These are phyloP conservation scores for Leptosphaerulina australis DNA, from an alignment of 2,329 filamentous ascomycete species.

Conservation along the genomic window DNA sequence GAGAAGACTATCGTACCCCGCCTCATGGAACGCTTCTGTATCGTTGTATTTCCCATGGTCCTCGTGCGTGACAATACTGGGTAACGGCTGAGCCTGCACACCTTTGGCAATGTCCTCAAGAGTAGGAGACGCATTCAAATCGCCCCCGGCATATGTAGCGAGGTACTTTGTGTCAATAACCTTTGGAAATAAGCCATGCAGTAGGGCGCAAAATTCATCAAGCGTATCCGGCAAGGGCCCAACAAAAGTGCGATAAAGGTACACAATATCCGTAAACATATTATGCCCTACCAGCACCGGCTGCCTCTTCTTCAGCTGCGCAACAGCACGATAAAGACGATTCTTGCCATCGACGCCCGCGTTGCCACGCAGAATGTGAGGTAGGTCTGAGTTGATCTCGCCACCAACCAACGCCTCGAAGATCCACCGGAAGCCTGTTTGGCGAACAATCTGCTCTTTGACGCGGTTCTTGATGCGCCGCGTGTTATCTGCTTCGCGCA, in stretches of 20 bases:
- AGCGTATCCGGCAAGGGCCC: constrained; percentile 61
- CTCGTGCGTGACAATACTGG: constrained; percentile 47
- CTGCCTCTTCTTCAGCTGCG: constrained; percentile 53
- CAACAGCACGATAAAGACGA: constrained; percentile 50
- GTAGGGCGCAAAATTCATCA: constrained; percentile 57
- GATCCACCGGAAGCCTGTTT: constrained; percentile 58
- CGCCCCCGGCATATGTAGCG: constrained; percentile 61
- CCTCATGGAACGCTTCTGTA: constrained; percentile 60
- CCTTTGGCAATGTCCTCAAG: constrained; percentile 57
- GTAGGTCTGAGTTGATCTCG: constrained; percentile 47
- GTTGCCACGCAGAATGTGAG: constrained; percentile 44
- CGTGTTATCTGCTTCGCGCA: constrained; percentile 52
- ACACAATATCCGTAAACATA: constrained; percentile 67
- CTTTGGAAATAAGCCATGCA: constrained; percentile 62
- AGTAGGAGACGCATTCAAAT: constrained; percentile 57
- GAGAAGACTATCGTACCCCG: constrained; percentile 67
- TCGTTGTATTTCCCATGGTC: constrained; percentile 51
- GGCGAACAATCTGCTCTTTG: constrained; percentile 50
- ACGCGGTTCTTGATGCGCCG: constrained; percentile 46
- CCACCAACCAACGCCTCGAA: constrained; percentile 54
- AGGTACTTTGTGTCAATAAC: constrained; percentile 70
- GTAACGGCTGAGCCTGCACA: constrained; percentile 50
- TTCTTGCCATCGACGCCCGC: constrained; percentile 42
- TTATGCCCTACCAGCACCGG: constrained; percentile 68
- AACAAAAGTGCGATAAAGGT: constrained; percentile 68